Evolutionary conservation across 352 stramenopile species (phyloP).

Genomic region (Thalassiosira livingstoniorum): DNA sequence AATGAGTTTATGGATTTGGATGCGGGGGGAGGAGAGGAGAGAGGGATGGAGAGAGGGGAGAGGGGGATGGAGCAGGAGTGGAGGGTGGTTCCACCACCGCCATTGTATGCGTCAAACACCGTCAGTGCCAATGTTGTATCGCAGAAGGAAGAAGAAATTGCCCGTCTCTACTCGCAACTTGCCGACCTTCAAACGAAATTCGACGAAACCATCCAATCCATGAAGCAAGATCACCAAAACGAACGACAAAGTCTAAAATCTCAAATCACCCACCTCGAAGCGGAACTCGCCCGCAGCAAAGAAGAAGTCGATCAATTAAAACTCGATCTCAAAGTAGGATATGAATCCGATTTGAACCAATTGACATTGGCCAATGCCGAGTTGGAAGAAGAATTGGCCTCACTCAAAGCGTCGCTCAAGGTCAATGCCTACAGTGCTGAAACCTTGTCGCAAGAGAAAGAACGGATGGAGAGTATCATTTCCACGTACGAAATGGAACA

Average conservation of each 20-base stretch:
- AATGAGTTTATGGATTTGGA: conserved; percentile 41
- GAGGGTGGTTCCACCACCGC: conserved; percentile 38
- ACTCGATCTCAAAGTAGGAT: neutral
- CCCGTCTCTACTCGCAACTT: conserved; percentile 46
- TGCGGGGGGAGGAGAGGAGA: neutral
- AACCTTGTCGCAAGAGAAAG: conserved; percentile 1
- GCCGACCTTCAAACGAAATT: conserved; percentile 50
- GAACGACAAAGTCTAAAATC: too few species aligned
- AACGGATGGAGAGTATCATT: conserved; percentile 33
- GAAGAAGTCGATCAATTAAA: neutral
- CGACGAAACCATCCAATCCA: conserved; percentile 32
- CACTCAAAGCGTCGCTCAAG: conserved; percentile 44
- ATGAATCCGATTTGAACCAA: neutral
- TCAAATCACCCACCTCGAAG: conserved; percentile 28
- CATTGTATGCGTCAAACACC: too few species aligned
- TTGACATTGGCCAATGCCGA: conserved; percentile 44
- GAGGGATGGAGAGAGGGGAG: conserved; percentile 4
- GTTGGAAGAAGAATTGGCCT: conserved; percentile 50
- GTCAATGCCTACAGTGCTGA: conserved; percentile 39
- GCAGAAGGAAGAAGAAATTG: conserved; percentile 56
- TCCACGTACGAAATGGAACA: conserved; percentile 45
- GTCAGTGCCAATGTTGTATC: conserved; percentile 16
- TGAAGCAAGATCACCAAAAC: conserved; percentile 45
- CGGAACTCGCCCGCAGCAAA: conserved; percentile 13
- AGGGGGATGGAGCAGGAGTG: conserved; percentile 43